A percentile compares a stretch with the other conserved stretches of the same genome.
Conservation (phyloP, 768 basidiomycete species). For the Lentinula sp. region DNA sequence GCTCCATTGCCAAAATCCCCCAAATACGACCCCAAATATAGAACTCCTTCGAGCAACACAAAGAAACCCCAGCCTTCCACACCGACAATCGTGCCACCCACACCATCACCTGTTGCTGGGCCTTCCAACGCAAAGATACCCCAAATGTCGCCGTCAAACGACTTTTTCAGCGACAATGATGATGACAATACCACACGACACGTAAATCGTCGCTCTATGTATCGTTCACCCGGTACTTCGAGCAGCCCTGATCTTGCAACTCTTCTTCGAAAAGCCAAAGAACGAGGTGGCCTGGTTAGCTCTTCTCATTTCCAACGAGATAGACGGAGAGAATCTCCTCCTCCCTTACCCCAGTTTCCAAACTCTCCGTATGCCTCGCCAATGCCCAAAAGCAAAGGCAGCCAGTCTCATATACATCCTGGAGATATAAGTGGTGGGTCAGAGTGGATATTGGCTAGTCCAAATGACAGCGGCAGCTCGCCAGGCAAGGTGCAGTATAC, state of each 20-base stretch:
- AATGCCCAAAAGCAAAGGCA: conserved; percentile 27
- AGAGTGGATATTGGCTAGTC: conserved; percentile 46
- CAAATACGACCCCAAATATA: conserved; percentile 10
- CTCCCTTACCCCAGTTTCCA: conserved; percentile 37
- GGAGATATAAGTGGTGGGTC: conserved; percentile 17
- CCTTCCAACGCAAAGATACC: conserved; percentile 29
- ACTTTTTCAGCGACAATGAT: conserved; percentile 60
- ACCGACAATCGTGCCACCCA: conserved; percentile 61
- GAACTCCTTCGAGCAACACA: conserved; percentile 17
- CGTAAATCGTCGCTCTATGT: conserved; percentile 78
- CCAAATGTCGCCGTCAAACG: conserved; percentile 50
- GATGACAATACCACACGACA: conserved; percentile 61
- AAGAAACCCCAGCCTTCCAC: conserved; percentile 45
- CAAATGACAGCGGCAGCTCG: conserved; percentile 36
- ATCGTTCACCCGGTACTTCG: conserved; percentile 82
- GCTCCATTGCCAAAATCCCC: conserved; percentile 27
- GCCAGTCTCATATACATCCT: conserved; percentile 16
- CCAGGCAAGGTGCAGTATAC: conserved; percentile 41
- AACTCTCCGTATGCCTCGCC: conserved; percentile 22
- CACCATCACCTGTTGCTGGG: conserved; percentile 45
- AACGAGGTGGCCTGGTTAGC: conserved; percentile 44
- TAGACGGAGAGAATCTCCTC: conserved; percentile 31
- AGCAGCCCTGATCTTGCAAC: conserved; percentile 91
- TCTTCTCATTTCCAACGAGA: conserved; percentile 14
- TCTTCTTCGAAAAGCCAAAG: conserved; percentile 78